Evolutionary conservation across 148 eudicot species (phyloP), one percentile per base, ranked within the genome.

Genomic region (Pouteria glomerata): DNA sequence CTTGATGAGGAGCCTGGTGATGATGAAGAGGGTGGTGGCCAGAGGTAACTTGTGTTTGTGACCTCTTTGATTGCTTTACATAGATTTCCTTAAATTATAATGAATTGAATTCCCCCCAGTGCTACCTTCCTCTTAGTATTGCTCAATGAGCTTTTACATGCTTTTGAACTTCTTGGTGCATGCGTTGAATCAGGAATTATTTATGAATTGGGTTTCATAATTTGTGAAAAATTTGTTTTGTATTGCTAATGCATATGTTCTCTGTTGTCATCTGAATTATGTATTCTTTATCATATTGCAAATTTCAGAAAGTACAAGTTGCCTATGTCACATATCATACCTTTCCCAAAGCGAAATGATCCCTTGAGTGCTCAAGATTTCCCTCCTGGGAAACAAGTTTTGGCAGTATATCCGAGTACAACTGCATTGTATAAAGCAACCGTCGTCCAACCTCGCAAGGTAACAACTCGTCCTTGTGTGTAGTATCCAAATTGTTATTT

Each of bases 381-480:
- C 62, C 90, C 83, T 79, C 81, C 84, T 66, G 89, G 94, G 58
- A 91, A 78, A 81, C 88, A 89, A 66, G 99, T 95, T 70, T 81
- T 95, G 79, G 99, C 99, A 62, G 96, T 95, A 50, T 95, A 95
- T 82, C 99, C 99, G 3, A 82, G 87, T 71, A 95, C 99, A 70
- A 95, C 97, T 14, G 93, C 99, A 66, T 85, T 95, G 73, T 95
- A 95, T 76, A 95, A 87, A 84, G 99, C 99, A 74, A 89, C 99
- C 50, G 99, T 95, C 41, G 91, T 84, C 76, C 85, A 81, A 55
- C 71, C 90, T 78, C 99, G 90, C 69, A 95, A 95, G 96, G 99
- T 95, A 83, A 41, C 24, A 30, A 30, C 37, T 52, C 34, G 7
- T 58, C 55, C 53, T 18, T 71, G 31, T 8, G 37, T 41, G 34